Evolutionary conservation across 2,329 filamentous ascomycete species (phyloP), one percentile per base, ranked within the genome.

Genomic region (Cyphellophora europaea): DNA sequence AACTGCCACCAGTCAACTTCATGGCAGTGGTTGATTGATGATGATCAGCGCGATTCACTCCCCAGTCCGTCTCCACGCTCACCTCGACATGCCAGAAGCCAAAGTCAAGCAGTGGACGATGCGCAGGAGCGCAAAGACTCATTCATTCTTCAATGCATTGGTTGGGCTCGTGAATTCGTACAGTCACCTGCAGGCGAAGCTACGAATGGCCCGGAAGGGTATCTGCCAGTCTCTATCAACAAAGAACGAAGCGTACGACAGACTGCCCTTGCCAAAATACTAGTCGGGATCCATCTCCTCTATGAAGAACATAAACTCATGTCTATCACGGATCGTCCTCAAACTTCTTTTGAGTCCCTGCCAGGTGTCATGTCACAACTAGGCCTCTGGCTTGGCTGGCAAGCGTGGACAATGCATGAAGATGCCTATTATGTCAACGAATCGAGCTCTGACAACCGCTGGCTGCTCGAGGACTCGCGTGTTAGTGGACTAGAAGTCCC

Each of bases 291-390:
- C 10, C 91, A 98, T 59, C 66, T 96, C 3, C 65, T 93, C n/a
- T 71, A 82, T 0, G 89, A 98, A 55, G 91, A 98, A 54, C 71
- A 82, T 43, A 96, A 93, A 53, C 71, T 98, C 2, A 76, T 84
- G 41, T 72, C 79, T 3, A 65, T 66, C 29, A 59, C 61, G n/a
- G 54, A 59, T n/a, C 37, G 30, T 31, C 58, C 65, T 8, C 57
- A 53, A 31, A 57, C 56, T 13, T 60, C 67, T 27, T 48, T 60
- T 14, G 59, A 65, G 11, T 65, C 70, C 27, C 59, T 96, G 14
- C 74, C 76, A n/a, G 77, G 82, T 11, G 57, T 95, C 2, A 63
- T 96, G 28, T 78, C 80, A 30, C 89, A 95, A 53, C 68, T 98
- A 37, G 76, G 81, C 1, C 66, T 71, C 35, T 96, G 89, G 88